These are phyloP conservation scores for Cutaneotrichosporon mucoides DNA, from an alignment of 1,284 basidiomycete species.

Conservation along the genomic window DNA sequence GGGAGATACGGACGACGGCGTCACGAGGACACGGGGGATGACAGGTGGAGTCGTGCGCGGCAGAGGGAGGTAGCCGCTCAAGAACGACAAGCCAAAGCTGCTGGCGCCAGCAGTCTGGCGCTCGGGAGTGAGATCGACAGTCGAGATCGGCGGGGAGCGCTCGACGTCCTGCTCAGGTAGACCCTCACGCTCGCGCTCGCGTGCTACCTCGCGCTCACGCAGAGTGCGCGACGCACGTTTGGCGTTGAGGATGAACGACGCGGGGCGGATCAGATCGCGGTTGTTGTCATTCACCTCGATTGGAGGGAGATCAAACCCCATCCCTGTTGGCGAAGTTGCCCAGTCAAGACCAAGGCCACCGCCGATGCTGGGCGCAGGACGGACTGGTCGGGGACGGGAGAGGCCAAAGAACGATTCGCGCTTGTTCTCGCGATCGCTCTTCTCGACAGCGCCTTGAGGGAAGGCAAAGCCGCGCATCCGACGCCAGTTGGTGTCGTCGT, in stretches of 20 bases:
- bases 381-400: conserved; percentile 23
- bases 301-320: conserved; percentile 20
- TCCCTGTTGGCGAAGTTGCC: conserved; percentile 1
- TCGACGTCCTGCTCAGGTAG: not conserved
- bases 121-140: conserved; percentile 11
- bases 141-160: not conserved
- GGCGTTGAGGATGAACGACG: conserved; percentile 3
- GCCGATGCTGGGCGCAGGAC: conserved; percentile 9
- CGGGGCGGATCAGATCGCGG: conserved; percentile 13
- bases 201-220: not conserved
- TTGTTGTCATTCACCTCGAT: conserved; percentile 21
- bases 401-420: conserved; percentile 47
- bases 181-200: not conserved
- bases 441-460: conserved; percentile 23
- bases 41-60: conserved; percentile 8
- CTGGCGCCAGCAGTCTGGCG: conserved; percentile 4
- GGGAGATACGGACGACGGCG: conserved; percentile 15
- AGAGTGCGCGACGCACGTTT: not conserved
- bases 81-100: conserved; percentile 16
- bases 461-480: conserved; percentile 41
- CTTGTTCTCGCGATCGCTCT: conserved; percentile 21
- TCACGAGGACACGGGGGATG: conserved; percentile 17
- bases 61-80: conserved; percentile 19
- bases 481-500: conserved; percentile 24
- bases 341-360: conserved; percentile 7